A percentile compares a stretch with the other conserved stretches of the same genome.
phyloP scores from a whole-genome alignment of 345 rosid genomes.

The Brassica carinata region DNA sequence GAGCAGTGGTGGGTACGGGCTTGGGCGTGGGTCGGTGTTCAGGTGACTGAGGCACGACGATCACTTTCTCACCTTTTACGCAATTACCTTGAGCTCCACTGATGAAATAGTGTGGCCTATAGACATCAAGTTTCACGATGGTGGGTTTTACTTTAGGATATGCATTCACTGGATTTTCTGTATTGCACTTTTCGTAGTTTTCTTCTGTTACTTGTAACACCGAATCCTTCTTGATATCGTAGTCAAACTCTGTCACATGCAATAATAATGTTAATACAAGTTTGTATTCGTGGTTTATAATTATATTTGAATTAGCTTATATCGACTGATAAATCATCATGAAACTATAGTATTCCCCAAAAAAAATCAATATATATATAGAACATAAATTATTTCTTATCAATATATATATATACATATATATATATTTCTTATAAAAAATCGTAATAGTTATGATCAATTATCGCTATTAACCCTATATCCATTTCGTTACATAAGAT shows the following conservation, averaged over 20 bases:
- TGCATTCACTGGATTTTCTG: slow-evolving; percentile 4
- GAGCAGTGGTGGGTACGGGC: too few relatives aligned
- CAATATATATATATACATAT: too few relatives aligned
- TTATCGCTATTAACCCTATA: not conserved
- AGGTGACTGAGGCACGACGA: slow-evolving; percentile 48
- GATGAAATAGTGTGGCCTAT: slow-evolving; percentile 60
- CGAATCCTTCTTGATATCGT: slow-evolving; percentile 46
- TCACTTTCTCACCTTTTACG: slow-evolving; percentile 52
- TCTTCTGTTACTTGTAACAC: slow-evolving; percentile 54
- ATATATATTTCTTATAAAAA: not conserved
- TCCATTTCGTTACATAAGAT: not conserved
- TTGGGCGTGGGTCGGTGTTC: not conserved
- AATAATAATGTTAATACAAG: not conserved
- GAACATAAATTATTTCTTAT: not conserved
- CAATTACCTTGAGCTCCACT: slow-evolving; percentile 57
- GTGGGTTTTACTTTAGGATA: slow-evolving; percentile 39
- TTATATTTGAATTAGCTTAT: not conserved
- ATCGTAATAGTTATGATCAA: not conserved
- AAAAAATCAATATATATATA: not conserved
- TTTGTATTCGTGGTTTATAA: not conserved
- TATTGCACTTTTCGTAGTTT: slow-evolving; percentile 48
- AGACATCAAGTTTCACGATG: slow-evolving; percentile 36
- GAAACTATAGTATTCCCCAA: not conserved
- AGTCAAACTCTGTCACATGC: slow-evolving; percentile 46
- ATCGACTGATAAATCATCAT: not conserved